A percentile compares a stretch with the other conserved stretches of the same genome.
phyloP scores from a whole-genome alignment of 345 rosid species.

The Populus deltoides region DNA sequence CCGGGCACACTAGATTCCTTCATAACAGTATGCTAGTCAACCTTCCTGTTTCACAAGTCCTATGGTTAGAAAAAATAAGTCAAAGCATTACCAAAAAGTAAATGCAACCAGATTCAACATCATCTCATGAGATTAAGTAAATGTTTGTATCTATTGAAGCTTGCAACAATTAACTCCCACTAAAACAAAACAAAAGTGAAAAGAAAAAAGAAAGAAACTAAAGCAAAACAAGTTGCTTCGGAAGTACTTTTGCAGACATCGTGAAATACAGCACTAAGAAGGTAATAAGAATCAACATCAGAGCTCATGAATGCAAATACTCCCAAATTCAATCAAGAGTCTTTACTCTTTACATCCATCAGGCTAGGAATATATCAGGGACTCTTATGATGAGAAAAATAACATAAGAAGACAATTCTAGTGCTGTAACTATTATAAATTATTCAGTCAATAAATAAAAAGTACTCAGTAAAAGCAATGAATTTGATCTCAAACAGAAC shows the following conservation, averaged over 20 bases:
- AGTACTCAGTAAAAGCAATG: background rate
- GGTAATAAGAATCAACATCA: background rate
- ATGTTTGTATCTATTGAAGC: background rate
- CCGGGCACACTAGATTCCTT: slow-evolving; percentile 23
- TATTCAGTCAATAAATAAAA: background rate
- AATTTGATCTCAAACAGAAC: background rate
- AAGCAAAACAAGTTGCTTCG: background rate
- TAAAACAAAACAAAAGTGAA: background rate
- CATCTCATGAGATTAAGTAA: background rate
- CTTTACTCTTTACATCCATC: background rate
- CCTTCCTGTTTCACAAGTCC: slow-evolving; percentile 51
- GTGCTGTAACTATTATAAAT: background rate
- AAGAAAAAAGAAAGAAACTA: background rate
- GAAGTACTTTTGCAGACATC: background rate
- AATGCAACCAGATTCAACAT: background rate
- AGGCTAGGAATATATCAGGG: background rate
- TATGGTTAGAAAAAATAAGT: slow-evolving; percentile 6
- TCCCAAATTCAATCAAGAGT: background rate
- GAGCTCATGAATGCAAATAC: background rate
- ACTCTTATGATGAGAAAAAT: background rate
- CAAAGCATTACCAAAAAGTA: slow-evolving; percentile 2
- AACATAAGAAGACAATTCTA: background rate
- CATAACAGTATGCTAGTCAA: slow-evolving; percentile 23
- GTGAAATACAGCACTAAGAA: background rate
- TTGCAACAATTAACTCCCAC: background rate